Percentiles rank a stretch among this genome's conserved stretches.
phyloP scores from a whole-genome alignment of 1,284 basidiomycete genomes.

The Sanguinoderma infundibulare region DNA sequence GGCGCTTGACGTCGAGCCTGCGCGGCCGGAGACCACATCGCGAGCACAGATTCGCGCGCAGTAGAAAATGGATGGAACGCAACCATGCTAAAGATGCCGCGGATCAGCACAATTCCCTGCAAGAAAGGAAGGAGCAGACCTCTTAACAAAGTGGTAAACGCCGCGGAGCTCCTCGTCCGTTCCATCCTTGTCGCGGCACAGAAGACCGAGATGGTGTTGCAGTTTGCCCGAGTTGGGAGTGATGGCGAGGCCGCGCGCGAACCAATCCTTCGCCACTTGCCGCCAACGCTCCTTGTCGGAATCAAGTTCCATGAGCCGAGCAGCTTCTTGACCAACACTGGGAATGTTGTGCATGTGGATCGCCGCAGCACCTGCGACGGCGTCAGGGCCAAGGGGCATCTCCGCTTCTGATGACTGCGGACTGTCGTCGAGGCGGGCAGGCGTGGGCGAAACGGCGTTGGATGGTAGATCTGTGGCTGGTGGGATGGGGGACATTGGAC shows the following conservation, averaged over 20 bases:
- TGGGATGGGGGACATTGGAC: conserved; percentile 30
- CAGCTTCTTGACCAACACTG: conserved; percentile 87
- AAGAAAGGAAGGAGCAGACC: conserved; percentile 48
- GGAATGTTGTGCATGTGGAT: conserved; percentile 44
- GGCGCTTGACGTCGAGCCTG: conserved; percentile 77
- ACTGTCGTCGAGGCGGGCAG: conserved; percentile 66
- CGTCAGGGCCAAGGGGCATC: conserved; percentile 22
- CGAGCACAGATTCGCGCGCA: conserved; percentile 86
- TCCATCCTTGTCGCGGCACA: conserved; percentile 80
- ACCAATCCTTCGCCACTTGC: conserved; percentile 91
- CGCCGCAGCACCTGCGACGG: conserved; percentile 17
- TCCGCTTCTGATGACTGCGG: conserved; percentile 39
- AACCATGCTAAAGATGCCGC: conserved; percentile 65
- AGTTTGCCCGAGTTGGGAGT: conserved; percentile 91
- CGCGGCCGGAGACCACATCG: conserved; percentile 79
- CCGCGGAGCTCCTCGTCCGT: conserved; percentile 91
- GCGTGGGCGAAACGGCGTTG: conserved; percentile 28
- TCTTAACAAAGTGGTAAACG: conserved; percentile 96
- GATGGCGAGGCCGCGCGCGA: conserved; percentile 84
- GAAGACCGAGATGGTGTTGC: conserved; percentile 93
- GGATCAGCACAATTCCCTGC: conserved; percentile 3
- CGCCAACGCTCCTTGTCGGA: conserved; percentile 94
- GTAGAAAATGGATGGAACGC: conserved; percentile 86
- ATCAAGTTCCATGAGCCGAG: conserved; percentile 85
- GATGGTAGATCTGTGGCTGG: conserved; percentile 35